A percentile compares a stretch with the other conserved stretches of the same genome.
Evolutionary conservation across 225 moss, liverwort and hornwort species (phyloP).

Genomic region (Physcomitrium patens): DNA sequence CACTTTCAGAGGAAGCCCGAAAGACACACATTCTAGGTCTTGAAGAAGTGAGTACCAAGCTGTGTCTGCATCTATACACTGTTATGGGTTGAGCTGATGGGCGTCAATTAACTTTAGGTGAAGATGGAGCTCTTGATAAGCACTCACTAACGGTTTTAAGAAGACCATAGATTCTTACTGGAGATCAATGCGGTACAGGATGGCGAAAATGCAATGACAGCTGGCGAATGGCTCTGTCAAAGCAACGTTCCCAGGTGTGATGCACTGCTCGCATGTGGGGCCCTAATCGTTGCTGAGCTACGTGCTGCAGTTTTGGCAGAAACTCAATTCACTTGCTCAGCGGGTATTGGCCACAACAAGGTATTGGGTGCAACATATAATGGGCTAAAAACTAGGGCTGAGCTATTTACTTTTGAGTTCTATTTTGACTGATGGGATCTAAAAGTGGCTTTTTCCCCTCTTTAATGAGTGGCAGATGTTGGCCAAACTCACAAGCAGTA

Average conservation of each 20-base stretch:
- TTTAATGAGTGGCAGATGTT: slow-evolving; percentile 70
- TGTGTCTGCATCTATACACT: neutral
- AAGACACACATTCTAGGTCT: slow-evolving; percentile 68
- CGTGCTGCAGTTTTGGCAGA: slow-evolving; percentile 65
- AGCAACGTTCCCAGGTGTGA: slow-evolving; percentile 61
- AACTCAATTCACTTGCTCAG: slow-evolving; percentile 86
- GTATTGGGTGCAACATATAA: slow-evolving; percentile 31
- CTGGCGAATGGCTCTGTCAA: slow-evolving; percentile 70
- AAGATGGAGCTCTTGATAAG: no score
- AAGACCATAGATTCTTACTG: slow-evolving; percentile 1
- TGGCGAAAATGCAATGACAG: slow-evolving; percentile 43
- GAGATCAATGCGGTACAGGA: slow-evolving; percentile 37
- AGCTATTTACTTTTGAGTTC: neutral
- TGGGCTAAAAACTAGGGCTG: neutral
- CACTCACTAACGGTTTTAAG: neutral
- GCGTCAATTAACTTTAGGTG: no score
- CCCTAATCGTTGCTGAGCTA: slow-evolving; percentile 75
- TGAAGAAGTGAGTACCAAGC: slow-evolving; percentile 41
- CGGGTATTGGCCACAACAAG: slow-evolving; percentile 91
- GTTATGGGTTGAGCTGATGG: neutral
- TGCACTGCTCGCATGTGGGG: slow-evolving; percentile 78
- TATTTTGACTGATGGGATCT: slow-evolving; percentile 10
- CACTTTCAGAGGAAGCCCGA: slow-evolving; percentile 59
- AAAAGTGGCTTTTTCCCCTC: slow-evolving; percentile 5
- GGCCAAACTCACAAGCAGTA: slow-evolving; percentile 91